Percentiles rank a stretch among this genome's conserved stretches.
These are phyloP conservation scores for Acidiella bohemica DNA, from an alignment of 495 filamentous ascomycete species.

Conservation along the genomic window DNA sequence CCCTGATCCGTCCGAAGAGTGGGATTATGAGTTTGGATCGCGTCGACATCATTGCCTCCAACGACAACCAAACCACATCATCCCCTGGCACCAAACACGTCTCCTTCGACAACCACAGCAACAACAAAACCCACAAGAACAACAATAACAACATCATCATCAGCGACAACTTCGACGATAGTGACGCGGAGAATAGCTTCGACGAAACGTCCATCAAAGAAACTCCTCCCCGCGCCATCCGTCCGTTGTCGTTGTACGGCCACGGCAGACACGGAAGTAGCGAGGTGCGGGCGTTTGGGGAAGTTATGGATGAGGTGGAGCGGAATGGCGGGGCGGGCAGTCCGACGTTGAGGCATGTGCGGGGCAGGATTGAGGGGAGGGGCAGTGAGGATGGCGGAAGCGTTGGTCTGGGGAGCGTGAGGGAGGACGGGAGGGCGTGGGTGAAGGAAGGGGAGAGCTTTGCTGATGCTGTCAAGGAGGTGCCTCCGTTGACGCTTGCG, in stretches of 20 bases:
- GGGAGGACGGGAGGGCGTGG: no score
- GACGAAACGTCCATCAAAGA: constrained; percentile 17
- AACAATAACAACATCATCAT: neutral
- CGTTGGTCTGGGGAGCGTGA: no score
- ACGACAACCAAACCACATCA: neutral
- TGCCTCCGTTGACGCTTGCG: no score
- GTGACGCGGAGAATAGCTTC: neutral
- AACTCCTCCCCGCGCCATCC: constrained; percentile 2
- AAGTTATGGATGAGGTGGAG: constrained; percentile 18
- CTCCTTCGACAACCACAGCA: constrained; percentile 2
- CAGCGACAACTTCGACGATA: neutral
- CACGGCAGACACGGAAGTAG: constrained; percentile 5
- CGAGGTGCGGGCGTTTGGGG: constrained; percentile 13
- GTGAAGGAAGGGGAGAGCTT: no score
- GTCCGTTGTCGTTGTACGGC: no score
- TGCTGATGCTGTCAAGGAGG: no score
- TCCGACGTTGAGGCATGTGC: constrained; percentile 13
- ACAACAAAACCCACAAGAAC: neutral
- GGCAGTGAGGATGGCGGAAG: no score
- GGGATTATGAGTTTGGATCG: constrained; percentile 17
- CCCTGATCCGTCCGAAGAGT: constrained; percentile 8
- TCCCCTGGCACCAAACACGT: neutral
- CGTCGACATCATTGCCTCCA: no score
- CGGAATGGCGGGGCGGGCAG: constrained; percentile 1
- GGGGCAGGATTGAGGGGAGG: constrained; percentile 13